Percentiles rank a stretch among this genome's conserved stretches.
Evolutionary conservation across 257 asterid genomes (phyloP).

Genomic region (Eustoma russellianum): DNA sequence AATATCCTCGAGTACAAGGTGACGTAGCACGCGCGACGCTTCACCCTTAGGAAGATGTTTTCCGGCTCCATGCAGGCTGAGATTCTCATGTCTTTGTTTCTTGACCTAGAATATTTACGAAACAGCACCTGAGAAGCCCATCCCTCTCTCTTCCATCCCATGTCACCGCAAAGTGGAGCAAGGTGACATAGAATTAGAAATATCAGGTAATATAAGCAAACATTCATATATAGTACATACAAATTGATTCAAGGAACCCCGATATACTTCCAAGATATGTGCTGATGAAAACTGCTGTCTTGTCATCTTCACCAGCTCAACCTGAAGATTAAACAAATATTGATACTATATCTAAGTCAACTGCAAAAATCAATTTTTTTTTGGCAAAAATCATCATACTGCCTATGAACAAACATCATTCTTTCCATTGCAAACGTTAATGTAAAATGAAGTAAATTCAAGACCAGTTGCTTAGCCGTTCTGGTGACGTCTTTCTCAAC

Average conservation of each 20-base stretch:
- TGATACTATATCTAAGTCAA: background rate
- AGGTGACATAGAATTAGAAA: background rate
- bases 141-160: background rate
- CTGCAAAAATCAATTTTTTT: background rate
- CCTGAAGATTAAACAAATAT: conserved; percentile 29
- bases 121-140: conserved; percentile 12
- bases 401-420: background rate
- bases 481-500: conserved; percentile 81
- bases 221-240: conserved; percentile 41
- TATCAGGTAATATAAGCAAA: background rate
- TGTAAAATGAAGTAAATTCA: conserved; percentile 6
- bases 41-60: conserved; percentile 78
- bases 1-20: conserved; percentile 81
- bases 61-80: conserved; percentile 95
- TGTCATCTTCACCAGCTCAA: conserved; percentile 73
- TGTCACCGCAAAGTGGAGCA: conserved; percentile 2
- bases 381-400: background rate
- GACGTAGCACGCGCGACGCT: conserved; percentile 88
- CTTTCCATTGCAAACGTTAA: background rate
- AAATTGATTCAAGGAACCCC: conserved; percentile 91
- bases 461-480: conserved; percentile 78
- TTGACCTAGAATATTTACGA: conserved; percentile 48
- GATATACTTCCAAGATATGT: conserved; percentile 88
- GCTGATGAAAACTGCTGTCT: conserved; percentile 75
- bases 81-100: conserved; percentile 71